Evolutionary conservation across 495 filamentous ascomycete species (phyloP).

Genomic region (Penicillium herquei): DNA sequence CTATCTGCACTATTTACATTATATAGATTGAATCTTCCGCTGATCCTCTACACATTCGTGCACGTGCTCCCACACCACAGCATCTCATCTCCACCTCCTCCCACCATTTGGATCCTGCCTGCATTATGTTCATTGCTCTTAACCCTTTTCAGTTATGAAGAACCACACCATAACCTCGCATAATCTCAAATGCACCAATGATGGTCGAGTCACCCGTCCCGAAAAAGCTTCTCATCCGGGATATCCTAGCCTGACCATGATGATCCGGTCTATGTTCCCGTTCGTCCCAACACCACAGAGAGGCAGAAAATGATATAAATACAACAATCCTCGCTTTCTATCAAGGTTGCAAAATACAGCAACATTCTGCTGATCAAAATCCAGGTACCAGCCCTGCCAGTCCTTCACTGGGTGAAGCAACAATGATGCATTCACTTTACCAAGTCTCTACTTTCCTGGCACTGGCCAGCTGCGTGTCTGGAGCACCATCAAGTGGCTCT

Average conservation of each 20-base stretch:
- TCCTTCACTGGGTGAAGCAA: no score
- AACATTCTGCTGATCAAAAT: no score
- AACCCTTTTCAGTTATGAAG: no score
- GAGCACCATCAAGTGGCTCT: background rate
- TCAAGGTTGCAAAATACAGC: background rate
- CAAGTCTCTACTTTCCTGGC: background rate
- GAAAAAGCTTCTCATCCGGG: background rate
- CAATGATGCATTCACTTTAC: background rate
- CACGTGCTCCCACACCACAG: no score
- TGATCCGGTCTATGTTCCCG: background rate
- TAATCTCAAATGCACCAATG: background rate
- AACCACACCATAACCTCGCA: background rate
- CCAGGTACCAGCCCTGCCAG: no score
- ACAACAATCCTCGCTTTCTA: background rate
- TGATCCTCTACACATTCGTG: no score
- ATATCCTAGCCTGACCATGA: background rate
- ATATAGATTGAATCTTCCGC: no score
- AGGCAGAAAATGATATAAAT: no score
- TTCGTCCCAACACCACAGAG: background rate
- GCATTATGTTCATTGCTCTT: no score
- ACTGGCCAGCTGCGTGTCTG: background rate
- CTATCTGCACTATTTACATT: no score
- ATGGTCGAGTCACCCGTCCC: background rate
- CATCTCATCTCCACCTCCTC: no score
- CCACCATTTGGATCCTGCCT: no score